Conservation (phyloP, 2,329 filamentous ascomycete species). For the Colletotrichum sp. region DNA sequence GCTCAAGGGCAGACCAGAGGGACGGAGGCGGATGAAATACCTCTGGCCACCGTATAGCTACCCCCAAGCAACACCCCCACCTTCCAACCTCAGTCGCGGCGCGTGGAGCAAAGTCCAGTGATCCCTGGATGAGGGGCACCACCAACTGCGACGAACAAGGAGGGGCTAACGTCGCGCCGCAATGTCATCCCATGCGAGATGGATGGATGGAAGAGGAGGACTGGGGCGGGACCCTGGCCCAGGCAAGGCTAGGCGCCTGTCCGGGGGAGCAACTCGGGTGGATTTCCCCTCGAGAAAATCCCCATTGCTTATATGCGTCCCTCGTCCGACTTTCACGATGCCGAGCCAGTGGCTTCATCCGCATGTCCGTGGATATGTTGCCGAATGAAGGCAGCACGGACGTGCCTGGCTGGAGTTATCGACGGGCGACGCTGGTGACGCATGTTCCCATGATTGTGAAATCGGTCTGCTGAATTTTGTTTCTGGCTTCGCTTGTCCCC, state of each 20-base stretch:
- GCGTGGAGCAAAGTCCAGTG: background rate
- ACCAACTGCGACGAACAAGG: background rate
- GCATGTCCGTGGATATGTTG: background rate
- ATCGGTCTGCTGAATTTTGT: background rate
- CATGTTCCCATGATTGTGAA: background rate
- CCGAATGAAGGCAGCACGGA: background rate
- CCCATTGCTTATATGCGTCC: background rate
- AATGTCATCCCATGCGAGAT: conserved; percentile 5
- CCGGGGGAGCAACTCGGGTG: background rate
- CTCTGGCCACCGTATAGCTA: conserved; percentile 13
- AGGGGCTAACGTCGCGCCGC: conserved; percentile 16
- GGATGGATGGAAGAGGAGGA: background rate
- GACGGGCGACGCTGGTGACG: background rate
- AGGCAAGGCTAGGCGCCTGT: conserved; percentile 5
- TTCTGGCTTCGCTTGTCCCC: background rate
- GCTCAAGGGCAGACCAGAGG: background rate
- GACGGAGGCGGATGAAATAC: conserved; percentile 16
- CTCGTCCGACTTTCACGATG: background rate
- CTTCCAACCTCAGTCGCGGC: conserved; percentile 1
- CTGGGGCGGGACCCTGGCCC: background rate
- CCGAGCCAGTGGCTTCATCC: background rate
- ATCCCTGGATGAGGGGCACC: conserved; percentile 18
- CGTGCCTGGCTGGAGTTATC: background rate
- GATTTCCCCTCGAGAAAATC: background rate
- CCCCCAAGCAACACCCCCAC: conserved; percentile 3